These are phyloP conservation scores for Ceratonia siliqua DNA, from an alignment of 306 rosid species.

Conservation along the genomic window DNA sequence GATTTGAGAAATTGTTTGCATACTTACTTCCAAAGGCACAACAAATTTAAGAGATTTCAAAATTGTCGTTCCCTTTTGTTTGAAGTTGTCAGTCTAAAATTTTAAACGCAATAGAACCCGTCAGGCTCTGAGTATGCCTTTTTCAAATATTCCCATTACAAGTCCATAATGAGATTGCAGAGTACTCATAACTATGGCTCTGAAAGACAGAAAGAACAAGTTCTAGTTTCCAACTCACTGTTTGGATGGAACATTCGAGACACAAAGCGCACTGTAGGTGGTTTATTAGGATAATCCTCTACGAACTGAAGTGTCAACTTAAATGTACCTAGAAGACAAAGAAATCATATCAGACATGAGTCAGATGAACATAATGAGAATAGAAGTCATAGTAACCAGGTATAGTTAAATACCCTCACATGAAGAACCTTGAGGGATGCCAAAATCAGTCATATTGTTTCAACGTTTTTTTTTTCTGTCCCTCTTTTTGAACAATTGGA, in stretches of 20 bases:
- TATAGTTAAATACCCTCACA: constrained; percentile 3
- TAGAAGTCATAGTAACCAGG: not conserved
- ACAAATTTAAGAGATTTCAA: not conserved
- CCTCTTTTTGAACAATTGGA: not conserved
- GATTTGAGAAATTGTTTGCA: no score
- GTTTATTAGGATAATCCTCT: constrained; percentile 97
- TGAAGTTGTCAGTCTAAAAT: not conserved
- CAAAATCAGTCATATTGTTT: not conserved
- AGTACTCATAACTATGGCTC: not conserved
- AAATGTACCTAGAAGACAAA: constrained; percentile 77
- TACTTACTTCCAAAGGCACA: constrained; percentile 22
- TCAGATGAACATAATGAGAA: not conserved
- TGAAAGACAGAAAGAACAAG: not conserved
- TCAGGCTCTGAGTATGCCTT: not conserved
- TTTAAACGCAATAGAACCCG: not conserved
- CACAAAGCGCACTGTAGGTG: constrained; percentile 93
- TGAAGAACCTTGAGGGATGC: not conserved
- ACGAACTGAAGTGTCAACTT: constrained; percentile 88
- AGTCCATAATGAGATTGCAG: not conserved
- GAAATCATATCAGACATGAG: constrained; percentile 9
- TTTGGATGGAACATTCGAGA: constrained; percentile 99
- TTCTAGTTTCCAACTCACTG: constrained; percentile 58
- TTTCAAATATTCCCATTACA: constrained; percentile 16
- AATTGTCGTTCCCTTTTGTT: not conserved
- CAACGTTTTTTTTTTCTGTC: no score